Conservation (phyloP, 1,284 basidiomycete genomes). For the Boletellus sp. region DNA sequence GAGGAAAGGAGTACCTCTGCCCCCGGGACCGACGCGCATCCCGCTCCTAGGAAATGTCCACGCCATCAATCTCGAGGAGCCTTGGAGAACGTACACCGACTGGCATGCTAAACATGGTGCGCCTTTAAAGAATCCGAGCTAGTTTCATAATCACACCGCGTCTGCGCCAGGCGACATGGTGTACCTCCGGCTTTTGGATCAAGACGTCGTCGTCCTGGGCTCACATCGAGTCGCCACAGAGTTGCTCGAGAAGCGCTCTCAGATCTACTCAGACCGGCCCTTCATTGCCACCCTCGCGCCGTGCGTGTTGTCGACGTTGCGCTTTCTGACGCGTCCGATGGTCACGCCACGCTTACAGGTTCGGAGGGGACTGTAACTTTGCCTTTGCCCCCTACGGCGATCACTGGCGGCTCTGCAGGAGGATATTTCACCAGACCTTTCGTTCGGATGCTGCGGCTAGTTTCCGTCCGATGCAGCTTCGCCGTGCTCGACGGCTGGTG, state of each 20-base stretch:
- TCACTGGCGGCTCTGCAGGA: conserved; percentile 6
- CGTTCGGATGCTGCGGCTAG: neutral
- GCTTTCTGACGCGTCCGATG: neutral
- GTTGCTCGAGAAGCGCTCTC: neutral
- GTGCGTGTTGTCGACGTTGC: conserved; percentile 1
- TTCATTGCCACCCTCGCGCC: neutral
- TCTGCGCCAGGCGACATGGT: neutral
- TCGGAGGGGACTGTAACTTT: conserved; percentile 1
- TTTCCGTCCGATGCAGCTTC: neutral
- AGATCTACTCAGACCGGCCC: neutral
- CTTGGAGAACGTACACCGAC: conserved; percentile 14
- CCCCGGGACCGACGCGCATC: conserved; percentile 3
- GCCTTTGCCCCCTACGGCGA: conserved; percentile 6
- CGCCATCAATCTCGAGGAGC: conserved; percentile 2
- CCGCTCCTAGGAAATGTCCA: conserved; percentile 11
- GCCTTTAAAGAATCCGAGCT: neutral
- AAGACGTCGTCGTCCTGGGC: neutral
- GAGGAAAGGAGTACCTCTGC: conserved; percentile 2
- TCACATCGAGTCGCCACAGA: neutral
- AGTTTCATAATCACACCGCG: neutral
- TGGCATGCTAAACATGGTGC: conserved; percentile 14
- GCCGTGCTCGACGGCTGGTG: neutral
- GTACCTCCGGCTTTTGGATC: neutral
- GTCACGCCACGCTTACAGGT: conserved; percentile 1
- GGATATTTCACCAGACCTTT: conserved; percentile 1